Evolutionary conservation across 2,329 filamentous ascomycete species (phyloP).

Genomic region (Clarireedia homoeocarpa): DNA sequence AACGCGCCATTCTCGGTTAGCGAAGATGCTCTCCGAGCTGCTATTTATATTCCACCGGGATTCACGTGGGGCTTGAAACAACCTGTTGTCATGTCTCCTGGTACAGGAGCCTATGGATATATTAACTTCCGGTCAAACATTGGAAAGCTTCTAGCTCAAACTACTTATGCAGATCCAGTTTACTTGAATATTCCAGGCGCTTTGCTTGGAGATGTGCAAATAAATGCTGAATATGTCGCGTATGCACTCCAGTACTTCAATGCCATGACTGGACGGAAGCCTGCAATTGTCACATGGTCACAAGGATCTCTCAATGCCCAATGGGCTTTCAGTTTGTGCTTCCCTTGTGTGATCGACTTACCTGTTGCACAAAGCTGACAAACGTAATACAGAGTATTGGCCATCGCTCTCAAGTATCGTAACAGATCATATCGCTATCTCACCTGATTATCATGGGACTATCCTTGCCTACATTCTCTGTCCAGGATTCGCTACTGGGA

Average conservation of each 20-base stretch:
- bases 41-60: slow-evolving; percentile 41
- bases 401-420: slow-evolving; percentile 38
- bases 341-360: background rate
- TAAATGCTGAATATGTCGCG: slow-evolving; percentile 46
- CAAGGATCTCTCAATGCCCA: slow-evolving; percentile 47
- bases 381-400: slow-evolving; percentile 37
- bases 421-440: slow-evolving; percentile 44
- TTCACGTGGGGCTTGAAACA: slow-evolving; percentile 40
- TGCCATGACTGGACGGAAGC: slow-evolving; percentile 30
- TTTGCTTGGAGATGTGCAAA: slow-evolving; percentile 40
- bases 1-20: slow-evolving; percentile 43
- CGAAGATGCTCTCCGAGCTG: slow-evolving; percentile 40
- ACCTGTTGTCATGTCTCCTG: slow-evolving; percentile 45
- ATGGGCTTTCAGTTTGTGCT: slow-evolving; percentile 40
- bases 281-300: slow-evolving; percentile 44
- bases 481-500: slow-evolving; percentile 8
- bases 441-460: slow-evolving; percentile 46
- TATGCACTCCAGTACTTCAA: slow-evolving; percentile 51
- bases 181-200: slow-evolving; percentile 47
- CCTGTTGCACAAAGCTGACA: background rate
- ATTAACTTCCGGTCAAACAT: slow-evolving; percentile 33
- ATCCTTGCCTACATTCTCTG: slow-evolving; percentile 28
- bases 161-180: slow-evolving; percentile 39
- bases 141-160: slow-evolving; percentile 38
- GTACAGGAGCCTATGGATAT: slow-evolving; percentile 42